Conservation (phyloP, 208 protist genomes). For the Trypanosoma congolense region DNA sequence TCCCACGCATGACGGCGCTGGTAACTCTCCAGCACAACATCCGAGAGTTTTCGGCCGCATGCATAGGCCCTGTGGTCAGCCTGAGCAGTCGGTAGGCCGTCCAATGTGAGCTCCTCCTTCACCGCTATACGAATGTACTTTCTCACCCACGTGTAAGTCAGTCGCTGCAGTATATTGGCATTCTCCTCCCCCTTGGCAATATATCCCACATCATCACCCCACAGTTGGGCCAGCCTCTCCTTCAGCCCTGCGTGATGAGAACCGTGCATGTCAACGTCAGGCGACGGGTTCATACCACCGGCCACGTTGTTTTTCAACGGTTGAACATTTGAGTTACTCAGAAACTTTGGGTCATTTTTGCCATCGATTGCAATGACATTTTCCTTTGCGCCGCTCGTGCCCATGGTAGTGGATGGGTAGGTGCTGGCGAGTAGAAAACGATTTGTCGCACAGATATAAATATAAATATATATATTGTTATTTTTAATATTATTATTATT, state of each 20-base stretch:
- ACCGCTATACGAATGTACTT: conserved; percentile 28
- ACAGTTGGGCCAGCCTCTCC: conserved; percentile 30
- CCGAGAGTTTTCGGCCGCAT: conserved; percentile 36
- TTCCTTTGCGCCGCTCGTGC: no score
- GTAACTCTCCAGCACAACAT: conserved; percentile 23
- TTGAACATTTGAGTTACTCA: not conserved
- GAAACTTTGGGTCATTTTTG: no score
- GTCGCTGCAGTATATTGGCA: conserved; percentile 27
- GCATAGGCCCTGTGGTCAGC: conserved; percentile 25
- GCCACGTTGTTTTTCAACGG: not conserved
- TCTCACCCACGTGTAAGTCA: conserved; percentile 50
- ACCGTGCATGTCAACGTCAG: not conserved
- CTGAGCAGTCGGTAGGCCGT: conserved; percentile 27
- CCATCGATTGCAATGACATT: no score
- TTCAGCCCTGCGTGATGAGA: conserved; percentile 3
- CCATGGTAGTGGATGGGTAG: no score
- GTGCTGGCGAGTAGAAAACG: no score
- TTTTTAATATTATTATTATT: no score
- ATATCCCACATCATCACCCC: conserved; percentile 44
- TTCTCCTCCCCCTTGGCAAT: conserved; percentile 28
- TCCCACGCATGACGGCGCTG: conserved; percentile 43
- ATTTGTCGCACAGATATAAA: no score
- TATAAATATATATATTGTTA: no score
- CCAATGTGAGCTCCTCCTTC: conserved; percentile 35
- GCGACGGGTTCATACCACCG: not conserved